Evolutionary conservation across 164 flowering plant species (phyloP).

Genomic region (Dillenia suffruticosa): DNA sequence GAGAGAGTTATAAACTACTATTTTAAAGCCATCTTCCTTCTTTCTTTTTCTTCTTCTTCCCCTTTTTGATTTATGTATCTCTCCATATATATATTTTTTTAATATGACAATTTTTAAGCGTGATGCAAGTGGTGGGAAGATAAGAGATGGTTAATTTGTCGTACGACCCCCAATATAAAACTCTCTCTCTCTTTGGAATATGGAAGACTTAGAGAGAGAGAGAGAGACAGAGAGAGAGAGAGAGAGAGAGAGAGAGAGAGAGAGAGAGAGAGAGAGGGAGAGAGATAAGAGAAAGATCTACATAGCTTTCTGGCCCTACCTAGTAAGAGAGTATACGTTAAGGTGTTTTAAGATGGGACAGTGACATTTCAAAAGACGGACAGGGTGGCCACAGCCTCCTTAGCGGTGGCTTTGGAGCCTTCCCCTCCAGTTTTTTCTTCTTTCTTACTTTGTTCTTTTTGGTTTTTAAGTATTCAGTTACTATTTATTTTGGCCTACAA

Average conservation of each 20-base stretch:
- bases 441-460: neutral
- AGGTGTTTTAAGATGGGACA: conserved; percentile 50
- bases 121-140: conserved; percentile 21
- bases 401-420: conserved; percentile 51
- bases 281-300: conserved; percentile 38
- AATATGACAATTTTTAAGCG: conserved; percentile 1
- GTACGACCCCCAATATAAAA: conserved; percentile 5
- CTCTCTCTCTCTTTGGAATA: conserved; percentile 3
- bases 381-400: conserved; percentile 50
- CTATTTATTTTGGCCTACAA: neutral
- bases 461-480: neutral
- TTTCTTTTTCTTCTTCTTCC: too few species aligned
- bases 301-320: conserved; percentile 47
- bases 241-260: conserved; percentile 29
- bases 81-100: too few species aligned
- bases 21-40: too few species aligned
- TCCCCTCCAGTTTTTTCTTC: conserved; percentile 4
- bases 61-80: too few species aligned
- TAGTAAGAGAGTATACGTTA: conserved; percentile 18
- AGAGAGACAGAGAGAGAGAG: conserved; percentile 9
- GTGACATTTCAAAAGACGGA: conserved; percentile 44
- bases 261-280: conserved; percentile 6
- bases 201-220: conserved; percentile 6
- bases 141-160: conserved; percentile 16
- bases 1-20: too few species aligned